Base-by-base conservation (phyloP, 768 basidiomycete genomes). In the Daedaleopsis sinensis region DNA sequence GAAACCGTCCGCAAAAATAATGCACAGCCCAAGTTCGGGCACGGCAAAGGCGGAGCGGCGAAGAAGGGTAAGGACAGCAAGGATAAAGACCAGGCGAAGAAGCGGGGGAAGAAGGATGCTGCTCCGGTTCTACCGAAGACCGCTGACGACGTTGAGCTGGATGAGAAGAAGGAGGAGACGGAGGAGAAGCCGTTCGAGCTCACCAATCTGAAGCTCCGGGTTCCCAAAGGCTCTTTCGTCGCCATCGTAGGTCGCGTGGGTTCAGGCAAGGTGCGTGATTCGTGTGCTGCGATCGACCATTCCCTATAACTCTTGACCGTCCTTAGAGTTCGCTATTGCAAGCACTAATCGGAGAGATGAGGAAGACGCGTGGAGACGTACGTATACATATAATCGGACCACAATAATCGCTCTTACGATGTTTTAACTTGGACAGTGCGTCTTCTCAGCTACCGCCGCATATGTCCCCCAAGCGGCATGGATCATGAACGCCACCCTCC, bases 211-310 rank as follows among this genome's bases (percentile, higher is more conserved):
- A 79, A 83, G 61, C 69, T 98, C 58, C 75, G 76, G 37, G 84
- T 97, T 50, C 90, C 92, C 1, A 80, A 85, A 1, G 94, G 94
- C 0, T 80, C 91, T 65, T 82, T 96, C 18, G 86, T 91, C 7
- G 95, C 93, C 5, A 84, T 97, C 39, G 92, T 94, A 24, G 67
- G 59, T 5, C 80, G 89, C 3, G 91, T 93, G n/a, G 91, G 91
- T 5, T 78, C 79, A 47, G 86, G 89, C 13, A 86, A 89, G 39
- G 39, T 42, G 18, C 10, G 39, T 12, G 11, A 11, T 11, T 10
- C 3, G 39, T 2, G 10, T 5, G 39, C 27, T 42, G 11, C 5
- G 39, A 4, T 42, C 10, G 39, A 18, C 10, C 13, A 2, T 42
- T 3, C 13, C 18, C 39, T 3, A 3, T 42, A 18, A 12, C 11